Evolutionary conservation across 371 early-diverging fungal species (phyloP).

Genomic region (Haplosporangium sp.): DNA sequence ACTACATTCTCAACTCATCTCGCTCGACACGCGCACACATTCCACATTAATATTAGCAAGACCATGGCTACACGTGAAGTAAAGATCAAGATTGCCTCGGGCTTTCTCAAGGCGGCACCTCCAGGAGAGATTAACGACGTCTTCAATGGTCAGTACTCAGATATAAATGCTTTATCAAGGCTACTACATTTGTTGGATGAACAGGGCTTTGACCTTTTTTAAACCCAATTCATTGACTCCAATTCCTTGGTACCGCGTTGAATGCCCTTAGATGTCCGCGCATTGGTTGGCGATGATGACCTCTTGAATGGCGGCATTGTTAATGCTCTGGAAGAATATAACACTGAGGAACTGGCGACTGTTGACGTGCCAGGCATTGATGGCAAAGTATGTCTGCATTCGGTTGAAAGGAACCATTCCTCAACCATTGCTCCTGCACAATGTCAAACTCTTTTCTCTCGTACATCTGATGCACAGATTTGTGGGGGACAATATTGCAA

Average conservation of each 20-base stretch:
- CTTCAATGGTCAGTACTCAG: conserved; percentile 78
- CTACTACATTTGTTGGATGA: neutral
- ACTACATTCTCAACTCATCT: no score
- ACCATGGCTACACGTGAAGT: conserved; percentile 61
- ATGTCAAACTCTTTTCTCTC: neutral
- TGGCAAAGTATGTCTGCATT: conserved; percentile 62
- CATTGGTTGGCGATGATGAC: conserved; percentile 84
- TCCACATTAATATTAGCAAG: neutral
- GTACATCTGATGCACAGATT: no score
- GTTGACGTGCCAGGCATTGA: conserved; percentile 73
- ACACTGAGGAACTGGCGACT: conserved; percentile 83
- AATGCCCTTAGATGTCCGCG: conserved; percentile 79
- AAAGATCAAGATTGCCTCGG: conserved; percentile 82
- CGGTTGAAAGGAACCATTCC: neutral
- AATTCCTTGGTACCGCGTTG: neutral
- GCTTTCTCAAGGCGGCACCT: conserved; percentile 87
- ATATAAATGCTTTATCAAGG: no score
- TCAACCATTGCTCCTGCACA: no score
- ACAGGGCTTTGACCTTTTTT: neutral
- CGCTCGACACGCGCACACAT: no score
- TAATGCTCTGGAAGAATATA: conserved; percentile 83
- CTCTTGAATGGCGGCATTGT: conserved; percentile 78
- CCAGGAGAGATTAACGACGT: conserved; percentile 96
- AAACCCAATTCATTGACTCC: neutral
- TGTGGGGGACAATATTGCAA: no score